Percentiles rank a stretch among this genome's conserved stretches.
Evolutionary conservation across 352 stramenopile species (phyloP).

Genomic region (Pythium sukuiense): DNA sequence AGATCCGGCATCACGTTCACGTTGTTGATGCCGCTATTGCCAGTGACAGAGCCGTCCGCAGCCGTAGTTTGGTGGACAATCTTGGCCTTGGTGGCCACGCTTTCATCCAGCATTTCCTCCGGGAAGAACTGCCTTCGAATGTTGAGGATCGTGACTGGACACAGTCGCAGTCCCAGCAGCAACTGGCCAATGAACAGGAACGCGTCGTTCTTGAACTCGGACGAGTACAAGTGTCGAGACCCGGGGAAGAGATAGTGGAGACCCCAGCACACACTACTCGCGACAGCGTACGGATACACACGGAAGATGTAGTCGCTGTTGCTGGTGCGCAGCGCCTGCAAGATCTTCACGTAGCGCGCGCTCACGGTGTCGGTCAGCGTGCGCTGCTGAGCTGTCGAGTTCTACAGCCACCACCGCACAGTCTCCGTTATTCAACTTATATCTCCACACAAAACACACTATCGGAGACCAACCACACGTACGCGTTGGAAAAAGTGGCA

Average conservation of each 20-base stretch:
- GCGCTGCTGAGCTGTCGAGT: constrained; percentile 60
- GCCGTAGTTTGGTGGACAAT: constrained; percentile 11
- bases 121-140: constrained; percentile 72
- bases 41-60: not conserved
- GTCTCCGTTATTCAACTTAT: not conserved
- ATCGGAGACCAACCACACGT: constrained; percentile 3
- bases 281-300: constrained; percentile 86
- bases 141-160: constrained; percentile 58
- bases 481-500: constrained; percentile 88
- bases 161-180: constrained; percentile 68
- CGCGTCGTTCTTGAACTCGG: constrained; percentile 79
- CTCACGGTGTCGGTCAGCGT: constrained; percentile 71
- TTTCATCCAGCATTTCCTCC: constrained; percentile 72
- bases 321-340: constrained; percentile 53
- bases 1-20: constrained; percentile 24
- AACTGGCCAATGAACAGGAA: constrained; percentile 79
- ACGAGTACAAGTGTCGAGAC: constrained; percentile 82
- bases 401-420: constrained; percentile 21
- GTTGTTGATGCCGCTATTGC: not conserved
- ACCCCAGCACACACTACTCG: constrained; percentile 75
- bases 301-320: constrained; percentile 88
- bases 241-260: constrained; percentile 89
- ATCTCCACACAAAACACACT: not conserved
- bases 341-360: constrained; percentile 79
- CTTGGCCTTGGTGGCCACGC: constrained; percentile 36